Percentiles rank a stretch among this genome's conserved stretches.
Conservation (phyloP, 2,329 filamentous ascomycete genomes). For the Microascus cirrosus region DNA sequence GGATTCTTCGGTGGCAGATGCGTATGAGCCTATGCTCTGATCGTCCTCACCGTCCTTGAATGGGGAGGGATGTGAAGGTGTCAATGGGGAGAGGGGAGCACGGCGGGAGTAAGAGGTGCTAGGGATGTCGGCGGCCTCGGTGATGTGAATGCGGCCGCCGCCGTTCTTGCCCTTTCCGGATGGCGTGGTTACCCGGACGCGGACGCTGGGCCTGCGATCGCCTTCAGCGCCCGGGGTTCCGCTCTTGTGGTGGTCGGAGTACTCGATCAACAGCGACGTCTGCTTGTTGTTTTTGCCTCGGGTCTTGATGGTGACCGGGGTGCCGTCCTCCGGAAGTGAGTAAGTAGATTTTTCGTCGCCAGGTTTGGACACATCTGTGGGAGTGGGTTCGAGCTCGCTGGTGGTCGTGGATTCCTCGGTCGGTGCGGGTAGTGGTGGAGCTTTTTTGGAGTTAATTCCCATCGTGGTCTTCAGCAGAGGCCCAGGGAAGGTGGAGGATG, state of each 20-base stretch:
- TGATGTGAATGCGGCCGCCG: constrained; percentile 77
- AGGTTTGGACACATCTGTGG: constrained; percentile 58
- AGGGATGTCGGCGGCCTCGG: constrained; percentile 59
- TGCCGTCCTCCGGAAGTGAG: constrained; percentile 76
- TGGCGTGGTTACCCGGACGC: constrained; percentile 61
- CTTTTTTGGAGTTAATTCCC: constrained; percentile 43
- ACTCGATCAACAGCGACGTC: constrained; percentile 87
- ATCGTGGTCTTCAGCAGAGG: constrained; percentile 26
- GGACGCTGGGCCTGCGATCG: constrained; percentile 70
- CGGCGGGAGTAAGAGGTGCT: constrained; percentile 45
- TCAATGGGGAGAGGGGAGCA: constrained; percentile 41
- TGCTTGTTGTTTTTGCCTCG: constrained; percentile 47
- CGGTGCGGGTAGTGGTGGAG: constrained; percentile 63
- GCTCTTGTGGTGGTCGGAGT: constrained; percentile 67
- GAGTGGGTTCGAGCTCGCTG: constrained; percentile 36
- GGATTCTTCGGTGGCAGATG: constrained; percentile 69
- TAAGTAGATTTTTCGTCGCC: constrained; percentile 64
- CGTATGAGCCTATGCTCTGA: constrained; percentile 60
- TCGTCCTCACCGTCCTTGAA: constrained; percentile 48
- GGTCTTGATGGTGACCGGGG: constrained; percentile 84
- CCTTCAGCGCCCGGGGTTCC: constrained; percentile 37
- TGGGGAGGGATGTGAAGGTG: constrained; percentile 24
- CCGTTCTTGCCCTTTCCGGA: constrained; percentile 46
- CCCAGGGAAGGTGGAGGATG: not conserved
- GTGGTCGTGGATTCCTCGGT: constrained; percentile 60